Evolutionary conservation across 2,329 filamentous ascomycete genomes (phyloP).

Genomic region (Hirsutella thompsonii): DNA sequence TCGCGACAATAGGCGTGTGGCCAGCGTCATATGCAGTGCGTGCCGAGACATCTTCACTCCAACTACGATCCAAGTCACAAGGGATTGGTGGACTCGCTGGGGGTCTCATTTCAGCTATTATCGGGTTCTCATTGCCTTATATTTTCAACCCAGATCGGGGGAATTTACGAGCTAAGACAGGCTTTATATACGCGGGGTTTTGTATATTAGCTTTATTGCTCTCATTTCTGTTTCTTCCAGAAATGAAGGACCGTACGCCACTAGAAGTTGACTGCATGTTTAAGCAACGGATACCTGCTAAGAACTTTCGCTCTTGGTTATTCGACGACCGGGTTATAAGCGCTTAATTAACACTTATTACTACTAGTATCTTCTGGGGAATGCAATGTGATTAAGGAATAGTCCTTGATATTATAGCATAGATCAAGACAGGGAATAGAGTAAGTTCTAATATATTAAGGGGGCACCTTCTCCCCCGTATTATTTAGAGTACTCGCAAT

Average conservation of each 20-base stretch:
- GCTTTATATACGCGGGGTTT: conserved; percentile 24
- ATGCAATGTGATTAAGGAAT: too few species aligned
- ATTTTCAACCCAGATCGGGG: conserved; percentile 19
- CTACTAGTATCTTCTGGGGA: too few species aligned
- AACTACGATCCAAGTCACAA: conserved; percentile 28
- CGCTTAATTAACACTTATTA: not conserved
- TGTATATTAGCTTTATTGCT: conserved; percentile 20
- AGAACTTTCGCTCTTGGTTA: conserved; percentile 10
- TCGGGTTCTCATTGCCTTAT: conserved; percentile 35
- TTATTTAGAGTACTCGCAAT: too few species aligned
- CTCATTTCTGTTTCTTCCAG: conserved; percentile 34
- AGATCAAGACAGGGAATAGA: too few species aligned
- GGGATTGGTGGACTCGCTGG: conserved; percentile 29
- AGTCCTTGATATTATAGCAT: too few species aligned
- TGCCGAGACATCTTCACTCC: conserved; percentile 28
- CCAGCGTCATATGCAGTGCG: conserved; percentile 27
- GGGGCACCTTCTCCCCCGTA: too few species aligned
- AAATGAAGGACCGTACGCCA: conserved; percentile 35
- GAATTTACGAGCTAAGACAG: conserved; percentile 26
- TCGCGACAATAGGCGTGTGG: conserved; percentile 28
- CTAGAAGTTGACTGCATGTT: conserved; percentile 33
- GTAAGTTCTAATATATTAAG: too few species aligned
- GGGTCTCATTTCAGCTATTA: conserved; percentile 24
- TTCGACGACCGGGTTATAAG: not conserved
- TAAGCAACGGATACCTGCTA: conserved; percentile 12